phyloP scores from a whole-genome alignment of 305 asterid species.

The Fraxinus sp. region DNA sequence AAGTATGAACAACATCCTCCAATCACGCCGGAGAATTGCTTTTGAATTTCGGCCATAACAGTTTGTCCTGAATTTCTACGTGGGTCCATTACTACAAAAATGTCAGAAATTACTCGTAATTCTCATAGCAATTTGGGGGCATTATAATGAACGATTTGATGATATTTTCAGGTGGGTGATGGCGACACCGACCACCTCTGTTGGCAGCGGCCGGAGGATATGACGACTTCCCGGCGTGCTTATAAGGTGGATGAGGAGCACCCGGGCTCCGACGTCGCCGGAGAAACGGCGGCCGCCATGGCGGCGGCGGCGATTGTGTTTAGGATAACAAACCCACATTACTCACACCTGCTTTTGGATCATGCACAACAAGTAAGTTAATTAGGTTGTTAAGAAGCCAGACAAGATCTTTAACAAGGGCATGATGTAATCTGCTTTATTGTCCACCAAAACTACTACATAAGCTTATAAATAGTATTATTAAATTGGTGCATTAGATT shows the following conservation, averaged over 20 bases:
- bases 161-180: conserved; percentile 57
- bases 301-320: conserved; percentile 75
- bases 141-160: not conserved
- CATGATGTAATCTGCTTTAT: conserved; percentile 19
- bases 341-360: conserved; percentile 65
- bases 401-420: conserved; percentile 16
- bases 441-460: not conserved
- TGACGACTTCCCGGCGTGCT: conserved; percentile 67
- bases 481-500: not conserved
- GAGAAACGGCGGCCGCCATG: conserved; percentile 79
- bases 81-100: conserved; percentile 24
- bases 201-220: conserved; percentile 79
- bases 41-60: not conserved
- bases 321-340: conserved; percentile 62
- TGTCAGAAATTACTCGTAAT: not conserved
- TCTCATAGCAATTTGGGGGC: not conserved
- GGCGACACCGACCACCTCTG: conserved; percentile 72
- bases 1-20: conserved; percentile 28
- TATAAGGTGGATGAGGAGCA: conserved; percentile 58
- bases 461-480: not conserved
- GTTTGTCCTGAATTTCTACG: conserved; percentile 27
- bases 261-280: conserved; percentile 77
- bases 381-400: conserved; percentile 28
- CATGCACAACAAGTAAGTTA: conserved; percentile 58
- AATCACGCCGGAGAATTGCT: conserved; percentile 48